Base-by-base conservation (phyloP, 73 alveolate species). In the Symbiodinium pilosum region DNA sequence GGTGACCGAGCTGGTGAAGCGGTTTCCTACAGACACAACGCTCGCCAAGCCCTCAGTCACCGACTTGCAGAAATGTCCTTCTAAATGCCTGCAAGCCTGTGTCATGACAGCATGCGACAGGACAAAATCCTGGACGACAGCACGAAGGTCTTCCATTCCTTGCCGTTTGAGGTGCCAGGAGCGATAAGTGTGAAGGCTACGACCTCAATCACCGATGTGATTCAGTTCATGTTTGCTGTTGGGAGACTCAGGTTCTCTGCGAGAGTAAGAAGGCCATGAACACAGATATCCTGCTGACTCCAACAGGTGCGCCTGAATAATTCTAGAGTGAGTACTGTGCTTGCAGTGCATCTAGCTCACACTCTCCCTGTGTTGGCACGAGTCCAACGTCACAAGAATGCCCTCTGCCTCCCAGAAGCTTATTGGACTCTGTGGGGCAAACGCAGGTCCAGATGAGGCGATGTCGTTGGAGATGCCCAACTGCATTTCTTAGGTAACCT, bases 201-300 rank as follows among this genome's bases (percentile, higher is more conserved):
- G 26, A 39, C 43, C 59, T 7, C 68, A 0, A 24, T 3, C 56
- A 34, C 6, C 3, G 38, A 7, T 41, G 87, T 52, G 38, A 54
- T 54, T 21, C 71, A 54, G 26, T 54, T 54, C 6, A 0, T 54
- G 20, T 30, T 54, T 9, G n/a, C 30, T 30, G 20, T 54, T 26
- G 73, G 32, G 71, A 21, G 16, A 21, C 71, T 11, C 64, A 83
- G 94, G 94, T 87, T 56, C 68, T 87, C 43, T 87, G 94, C 64
- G 94, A 87, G 68, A 87, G 94, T 84, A 87, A 87, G 68, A 87
- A 87, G 59, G 94, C 94, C 94, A 87, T 87, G 94, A 87, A 87
- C 64, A 87, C 94, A 3, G 94, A 87, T 84, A 87, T 87, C 69
- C 43, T 87, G 43, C 84, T 87, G 43, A 87, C 94, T 4, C 94